Percentiles rank a stretch among this genome's conserved stretches.
phyloP scores from a whole-genome alignment of 768 basidiomycete genomes.

The Hygrocybe coccinea region DNA sequence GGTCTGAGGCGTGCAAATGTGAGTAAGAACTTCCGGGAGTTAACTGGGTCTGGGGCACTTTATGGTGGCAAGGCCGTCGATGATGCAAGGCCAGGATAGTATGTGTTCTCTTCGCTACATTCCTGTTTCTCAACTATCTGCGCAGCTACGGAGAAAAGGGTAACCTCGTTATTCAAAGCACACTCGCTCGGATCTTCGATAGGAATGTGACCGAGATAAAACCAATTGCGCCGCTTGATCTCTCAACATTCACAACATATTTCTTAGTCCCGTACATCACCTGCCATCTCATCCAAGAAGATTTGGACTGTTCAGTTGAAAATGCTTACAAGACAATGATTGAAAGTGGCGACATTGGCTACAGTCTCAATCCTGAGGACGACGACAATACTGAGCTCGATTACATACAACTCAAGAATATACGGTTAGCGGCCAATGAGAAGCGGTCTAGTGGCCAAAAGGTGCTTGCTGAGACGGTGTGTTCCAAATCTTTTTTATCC shows the following conservation, averaged over 20 bases:
- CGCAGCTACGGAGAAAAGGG: conserved; percentile 1
- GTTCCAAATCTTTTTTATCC: too few relatives aligned
- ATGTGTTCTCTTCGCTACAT: background rate
- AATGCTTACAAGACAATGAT: background rate
- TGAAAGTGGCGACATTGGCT: too few relatives aligned
- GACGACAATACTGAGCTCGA: too few relatives aligned
- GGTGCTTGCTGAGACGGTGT: too few relatives aligned
- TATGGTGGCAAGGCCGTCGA: background rate
- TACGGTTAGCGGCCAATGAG: too few relatives aligned
- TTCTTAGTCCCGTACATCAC: background rate
- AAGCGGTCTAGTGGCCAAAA: too few relatives aligned
- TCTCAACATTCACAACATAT: background rate
- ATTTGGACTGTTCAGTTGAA: background rate
- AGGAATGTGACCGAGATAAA: background rate
- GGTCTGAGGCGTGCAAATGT: background rate
- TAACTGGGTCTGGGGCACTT: background rate
- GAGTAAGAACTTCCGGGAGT: background rate
- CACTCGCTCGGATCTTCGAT: background rate
- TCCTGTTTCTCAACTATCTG: background rate
- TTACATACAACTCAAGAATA: too few relatives aligned
- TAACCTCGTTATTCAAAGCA: background rate
- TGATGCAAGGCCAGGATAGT: background rate
- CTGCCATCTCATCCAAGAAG: background rate
- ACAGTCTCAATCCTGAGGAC: too few relatives aligned
- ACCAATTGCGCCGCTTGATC: background rate